Evolutionary conservation across 805 yeast species (phyloP), one percentile per base, ranked within the genome.

Genomic region (Teunomyces barrocoloradensis): DNA sequence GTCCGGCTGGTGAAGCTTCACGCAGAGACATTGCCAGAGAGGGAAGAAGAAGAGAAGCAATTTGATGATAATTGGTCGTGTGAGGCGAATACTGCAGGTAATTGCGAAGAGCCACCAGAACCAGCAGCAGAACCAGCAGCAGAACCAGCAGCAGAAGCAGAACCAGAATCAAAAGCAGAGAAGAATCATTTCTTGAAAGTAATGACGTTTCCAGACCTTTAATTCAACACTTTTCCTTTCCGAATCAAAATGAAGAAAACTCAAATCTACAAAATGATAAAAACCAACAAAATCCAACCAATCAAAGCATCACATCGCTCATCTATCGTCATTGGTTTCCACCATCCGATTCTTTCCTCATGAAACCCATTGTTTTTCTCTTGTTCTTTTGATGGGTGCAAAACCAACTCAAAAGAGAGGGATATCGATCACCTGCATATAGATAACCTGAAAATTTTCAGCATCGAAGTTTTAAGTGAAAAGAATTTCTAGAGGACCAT

Each of bases 371-470:
- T 21, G 9, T 1, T 21, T 21, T 21, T 21, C 25, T 21, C 2
- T 6, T 1, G 25, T 21, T 21, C 7, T 6, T 21, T 21, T 21
- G 2, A 32, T 32, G 34, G 34, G 34, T 32, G 34, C 34, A n/a
- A 30, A 30, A 30, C 6, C n/a, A 29, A 15, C 17, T 15, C 17
- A 15, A 15, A 15, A 29, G 13, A 29, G 13, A n/a, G 34, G 23
- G 13, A 9, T 6, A 5, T n/a, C 3, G 4, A 5, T 9, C 15
- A 17, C 35, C 40, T 41, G 48, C 36, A 35, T 35, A 25, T 23
- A 41, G 1, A 25, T 11, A 9, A 25, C 27, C 17, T 25, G 37
- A 40, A 41, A 45, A 41, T 41, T 45, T 41, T 41, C 48, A 37
- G 40, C 38, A 35, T 35, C 38, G 38, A 35, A 5, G 13, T n/a